Evolutionary conservation across 2,329 filamentous ascomycete genomes (phyloP).

Genomic region (Pseudocercospora vitis): DNA sequence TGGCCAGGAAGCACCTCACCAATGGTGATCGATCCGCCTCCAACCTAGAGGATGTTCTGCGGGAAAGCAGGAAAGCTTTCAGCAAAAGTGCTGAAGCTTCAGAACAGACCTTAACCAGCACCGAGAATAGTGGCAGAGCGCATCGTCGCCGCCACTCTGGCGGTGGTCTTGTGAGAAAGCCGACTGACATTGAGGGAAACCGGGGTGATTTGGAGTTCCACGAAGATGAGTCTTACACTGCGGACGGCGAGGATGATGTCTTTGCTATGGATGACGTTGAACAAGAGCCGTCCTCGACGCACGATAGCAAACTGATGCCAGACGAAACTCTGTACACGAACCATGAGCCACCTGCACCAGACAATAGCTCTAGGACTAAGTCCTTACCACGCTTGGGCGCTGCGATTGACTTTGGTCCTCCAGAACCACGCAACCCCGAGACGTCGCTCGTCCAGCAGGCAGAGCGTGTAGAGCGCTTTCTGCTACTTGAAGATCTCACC

Average conservation of each 20-base stretch:
- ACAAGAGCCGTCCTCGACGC: conserved; percentile 20
- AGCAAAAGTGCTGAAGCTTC: conserved; percentile 36
- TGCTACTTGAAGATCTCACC: conserved; percentile 90
- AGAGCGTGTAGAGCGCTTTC: conserved; percentile 81
- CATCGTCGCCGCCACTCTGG: conserved; percentile 76
- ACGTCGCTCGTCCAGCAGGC: conserved; percentile 50
- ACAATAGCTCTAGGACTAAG: conserved; percentile 2
- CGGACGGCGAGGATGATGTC: conserved; percentile 71
- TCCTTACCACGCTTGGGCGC: conserved; percentile 28
- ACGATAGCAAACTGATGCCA: neutral
- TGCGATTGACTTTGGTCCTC: conserved; percentile 33
- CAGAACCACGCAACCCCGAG: conserved; percentile 44
- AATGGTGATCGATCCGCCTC: conserved; percentile 26
- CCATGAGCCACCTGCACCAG: conserved; percentile 2
- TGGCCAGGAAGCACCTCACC: conserved; percentile 34
- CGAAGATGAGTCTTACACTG: conserved; percentile 76
- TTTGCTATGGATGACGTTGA: conserved; percentile 64
- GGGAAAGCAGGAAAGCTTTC: conserved; percentile 23
- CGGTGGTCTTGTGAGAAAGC: conserved; percentile 74
- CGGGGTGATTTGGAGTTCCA: conserved; percentile 84
- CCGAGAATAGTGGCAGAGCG: conserved; percentile 2
- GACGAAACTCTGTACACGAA: neutral
- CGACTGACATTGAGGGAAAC: conserved; percentile 63
- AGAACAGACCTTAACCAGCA: conserved; percentile 19
- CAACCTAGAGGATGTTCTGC: conserved; percentile 28